A percentile compares a stretch with the other conserved stretches of the same genome.
These are phyloP conservation scores for Candida pini DNA, from an alignment of 805 yeast genomes.

Conservation along the genomic window DNA sequence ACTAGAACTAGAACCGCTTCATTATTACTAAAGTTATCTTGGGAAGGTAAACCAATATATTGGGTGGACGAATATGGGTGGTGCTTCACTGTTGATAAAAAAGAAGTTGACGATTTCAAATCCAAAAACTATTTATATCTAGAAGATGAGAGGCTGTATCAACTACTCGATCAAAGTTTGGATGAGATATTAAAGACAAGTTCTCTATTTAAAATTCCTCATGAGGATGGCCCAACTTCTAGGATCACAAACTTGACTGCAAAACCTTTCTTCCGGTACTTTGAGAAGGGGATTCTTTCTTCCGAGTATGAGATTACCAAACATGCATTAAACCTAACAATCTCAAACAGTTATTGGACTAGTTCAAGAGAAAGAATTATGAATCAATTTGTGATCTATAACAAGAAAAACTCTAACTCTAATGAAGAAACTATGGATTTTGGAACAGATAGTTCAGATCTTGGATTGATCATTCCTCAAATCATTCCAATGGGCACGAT, in stretches of 20 bases:
- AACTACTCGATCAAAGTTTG: constrained; percentile 6
- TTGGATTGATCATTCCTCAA: constrained; percentile 80
- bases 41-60: constrained; percentile 79
- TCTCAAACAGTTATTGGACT: constrained; percentile 87
- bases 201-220: constrained; percentile 68
- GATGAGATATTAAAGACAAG: constrained; percentile 13
- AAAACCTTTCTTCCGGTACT: constrained; percentile 63
- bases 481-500: constrained; percentile 93
- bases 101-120: constrained; percentile 31
- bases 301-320: constrained; percentile 70
- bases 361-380: constrained; percentile 80
- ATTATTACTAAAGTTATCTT: constrained; percentile 63
- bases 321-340: constrained; percentile 72
- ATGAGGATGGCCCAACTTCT: constrained; percentile 72
- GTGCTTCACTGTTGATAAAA: constrained; percentile 66
- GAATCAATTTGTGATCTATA: constrained; percentile 78
- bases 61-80: constrained; percentile 84
- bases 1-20: constrained; percentile 75
- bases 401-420: constrained; percentile 17
- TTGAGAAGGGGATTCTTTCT: constrained; percentile 66
- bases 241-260: constrained; percentile 75
- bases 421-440: constrained; percentile 15
- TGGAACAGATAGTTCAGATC: constrained; percentile 12
- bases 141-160: constrained; percentile 12
- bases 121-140: constrained; percentile 32